Base-by-base conservation (phyloP, 108 stramenopile genomes). In the Cyclotella kingstonii region DNA sequence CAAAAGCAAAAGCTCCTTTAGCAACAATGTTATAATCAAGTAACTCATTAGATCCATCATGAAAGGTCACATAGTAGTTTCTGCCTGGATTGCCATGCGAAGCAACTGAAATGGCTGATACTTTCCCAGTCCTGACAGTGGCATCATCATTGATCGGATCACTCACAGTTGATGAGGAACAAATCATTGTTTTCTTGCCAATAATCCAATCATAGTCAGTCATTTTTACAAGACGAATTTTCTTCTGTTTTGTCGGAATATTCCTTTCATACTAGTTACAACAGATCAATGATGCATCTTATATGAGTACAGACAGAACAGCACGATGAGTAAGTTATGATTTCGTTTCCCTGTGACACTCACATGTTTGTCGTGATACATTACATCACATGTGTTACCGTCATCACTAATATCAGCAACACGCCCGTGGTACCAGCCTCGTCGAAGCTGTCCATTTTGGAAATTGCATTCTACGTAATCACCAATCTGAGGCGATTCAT, bases 361-460 rank as follows among this genome's bases (percentile, higher is more conserved):
- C 44, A 73, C 72, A 59, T 73, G 63, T 28, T 19, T 30, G 48
- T 74, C 73, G 48, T 66, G 40, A 54, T 74, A 74, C 11, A 65
- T 7, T 1, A 74, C 52, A 42, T 74, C 54, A 61, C 73, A 74
- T 1, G 12, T 47, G 10, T 31, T 55, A 8, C 73, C 64, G 48
- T 74, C 65, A 1, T 61, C 60, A 25, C 48, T 61, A 15, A 74
- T 54, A 55, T 44, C 43, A 8, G 69, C 40, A 36, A 76, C 28
- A 10, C 75, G 54, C 11, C 75, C 75, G 38, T 70, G 75, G 59
- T 49, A 70, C 73, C 73, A 75, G 12, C 27, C 42, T 23, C 57
- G 58, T 11, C 51, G 25, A 0, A 28, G 9, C 11, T 26, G 43
- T 4, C 63, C 63, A 44, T 76, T 33, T 19, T 70, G 69, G 45